A percentile compares a stretch with the other conserved stretches of the same genome.
Conservation (phyloP, 2,329 filamentous ascomycete species). For the Trichoderma pleuroti region DNA sequence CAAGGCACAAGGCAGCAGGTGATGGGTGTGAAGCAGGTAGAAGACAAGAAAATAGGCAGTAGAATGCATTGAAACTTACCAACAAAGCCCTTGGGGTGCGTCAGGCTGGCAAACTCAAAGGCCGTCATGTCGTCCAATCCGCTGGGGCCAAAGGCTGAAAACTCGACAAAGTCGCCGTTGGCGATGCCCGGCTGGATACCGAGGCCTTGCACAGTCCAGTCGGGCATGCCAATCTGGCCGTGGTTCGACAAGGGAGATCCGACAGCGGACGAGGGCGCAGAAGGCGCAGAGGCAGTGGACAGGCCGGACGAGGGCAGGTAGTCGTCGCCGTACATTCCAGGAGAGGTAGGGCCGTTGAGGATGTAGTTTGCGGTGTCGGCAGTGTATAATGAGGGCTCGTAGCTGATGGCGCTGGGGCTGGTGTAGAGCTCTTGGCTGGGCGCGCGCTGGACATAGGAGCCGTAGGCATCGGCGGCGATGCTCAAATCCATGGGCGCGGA, state of each 20-base stretch:
- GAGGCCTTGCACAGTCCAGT: conserved; percentile 55
- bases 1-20: not conserved
- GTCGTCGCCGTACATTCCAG: conserved; percentile 49
- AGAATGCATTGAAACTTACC: conserved; percentile 47
- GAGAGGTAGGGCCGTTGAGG: conserved; percentile 47
- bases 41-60: not conserved
- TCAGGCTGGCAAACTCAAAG: conserved; percentile 40
- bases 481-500: conserved; percentile 46
- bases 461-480: conserved; percentile 46
- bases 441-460: conserved; percentile 37
- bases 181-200: conserved; percentile 63
- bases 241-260: conserved; percentile 64
- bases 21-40: not conserved
- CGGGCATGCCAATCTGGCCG: conserved; percentile 53
- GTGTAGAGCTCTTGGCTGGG: conserved; percentile 30
- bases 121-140: conserved; percentile 48
- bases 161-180: conserved; percentile 53
- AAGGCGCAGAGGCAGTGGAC: conserved; percentile 59
- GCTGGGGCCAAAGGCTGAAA: conserved; percentile 49
- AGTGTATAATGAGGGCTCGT: conserved; percentile 47
- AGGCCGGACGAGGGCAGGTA: conserved; percentile 53
- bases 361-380: conserved; percentile 44
- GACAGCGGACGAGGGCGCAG: conserved; percentile 63
- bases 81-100: conserved; percentile 51
- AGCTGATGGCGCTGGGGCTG: conserved; percentile 35